Conservation (phyloP, 441 rosid species). For the Capsella rubella region DNA sequence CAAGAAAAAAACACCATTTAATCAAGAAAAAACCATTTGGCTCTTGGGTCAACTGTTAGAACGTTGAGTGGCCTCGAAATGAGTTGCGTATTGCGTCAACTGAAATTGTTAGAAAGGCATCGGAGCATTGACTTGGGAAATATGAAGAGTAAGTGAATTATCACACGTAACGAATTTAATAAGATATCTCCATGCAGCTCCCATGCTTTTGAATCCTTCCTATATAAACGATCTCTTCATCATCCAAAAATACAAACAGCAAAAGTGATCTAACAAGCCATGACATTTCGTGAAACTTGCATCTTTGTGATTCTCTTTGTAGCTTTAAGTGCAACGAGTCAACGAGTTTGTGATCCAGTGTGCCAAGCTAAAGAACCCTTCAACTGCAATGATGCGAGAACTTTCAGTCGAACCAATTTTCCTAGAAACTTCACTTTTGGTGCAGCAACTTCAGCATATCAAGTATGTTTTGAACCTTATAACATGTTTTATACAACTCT, state of each 20-base stretch:
- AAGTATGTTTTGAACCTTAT: neutral
- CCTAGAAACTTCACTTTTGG: neutral
- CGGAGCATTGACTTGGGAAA: too few relatives aligned
- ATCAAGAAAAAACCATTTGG: too few relatives aligned
- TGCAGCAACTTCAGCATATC: conserved; percentile 1
- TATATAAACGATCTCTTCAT: neutral
- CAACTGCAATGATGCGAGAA: neutral
- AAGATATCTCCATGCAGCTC: too few relatives aligned
- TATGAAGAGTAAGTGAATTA: too few relatives aligned
- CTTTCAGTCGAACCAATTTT: neutral
- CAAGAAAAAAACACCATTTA: too few relatives aligned
- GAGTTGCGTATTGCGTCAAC: too few relatives aligned
- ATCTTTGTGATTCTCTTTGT: neutral
- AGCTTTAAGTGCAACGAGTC: neutral
- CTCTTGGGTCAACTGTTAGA: too few relatives aligned
- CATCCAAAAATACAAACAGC: neutral
- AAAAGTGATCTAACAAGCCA: neutral
- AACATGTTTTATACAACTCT: neutral
- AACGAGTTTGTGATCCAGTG: neutral
- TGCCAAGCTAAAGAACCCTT: neutral
- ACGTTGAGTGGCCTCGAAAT: too few relatives aligned
- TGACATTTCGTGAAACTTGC: neutral
- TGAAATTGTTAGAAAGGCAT: too few relatives aligned
- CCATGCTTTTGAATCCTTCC: too few relatives aligned
- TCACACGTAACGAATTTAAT: too few relatives aligned